These are phyloP conservation scores for Fusarium sp. DNA, from an alignment of 2,329 filamentous ascomycete genomes.

Conservation along the genomic window DNA sequence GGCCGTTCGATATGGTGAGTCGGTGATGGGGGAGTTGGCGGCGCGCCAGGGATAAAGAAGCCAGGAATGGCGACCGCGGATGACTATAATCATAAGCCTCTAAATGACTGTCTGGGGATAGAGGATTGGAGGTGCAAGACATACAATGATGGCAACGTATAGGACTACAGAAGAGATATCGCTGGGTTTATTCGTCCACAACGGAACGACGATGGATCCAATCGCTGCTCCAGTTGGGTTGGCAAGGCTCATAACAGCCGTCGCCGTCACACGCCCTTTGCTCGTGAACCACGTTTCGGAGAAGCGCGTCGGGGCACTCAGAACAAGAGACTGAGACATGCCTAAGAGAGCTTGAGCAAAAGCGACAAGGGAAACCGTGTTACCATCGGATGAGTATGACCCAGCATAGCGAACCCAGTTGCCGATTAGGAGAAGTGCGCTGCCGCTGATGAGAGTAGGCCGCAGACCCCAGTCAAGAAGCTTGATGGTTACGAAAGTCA, in stretches of 20 bases:
- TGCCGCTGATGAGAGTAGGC: not conserved
- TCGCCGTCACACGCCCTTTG: not conserved
- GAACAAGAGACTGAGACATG: not conserved
- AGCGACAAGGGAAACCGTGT: not conserved
- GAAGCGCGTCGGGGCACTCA: not conserved
- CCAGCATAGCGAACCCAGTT: not conserved
- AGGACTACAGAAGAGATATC: rapidly evolving
- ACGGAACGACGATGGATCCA: not conserved
- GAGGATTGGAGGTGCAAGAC: not conserved
- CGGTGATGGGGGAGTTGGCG: not conserved
- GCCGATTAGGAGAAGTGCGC: rapidly evolving
- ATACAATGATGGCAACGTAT: not conserved
- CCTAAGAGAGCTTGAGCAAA: not conserved
- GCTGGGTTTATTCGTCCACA: not conserved
- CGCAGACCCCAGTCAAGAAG: not conserved
- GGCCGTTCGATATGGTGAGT: not conserved
- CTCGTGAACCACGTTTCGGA: not conserved
- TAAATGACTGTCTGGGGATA: rapidly evolving
- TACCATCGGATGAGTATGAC: not conserved
- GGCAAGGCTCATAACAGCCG: not conserved
- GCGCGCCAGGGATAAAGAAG: rapidly evolving
- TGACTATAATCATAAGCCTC: not conserved
- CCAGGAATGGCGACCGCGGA: not conserved
- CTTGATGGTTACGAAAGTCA: not conserved
- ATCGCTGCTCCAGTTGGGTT: not conserved